Evolutionary conservation across 768 basidiomycete genomes (phyloP).

Genomic region (Psilocybe sp.): DNA sequence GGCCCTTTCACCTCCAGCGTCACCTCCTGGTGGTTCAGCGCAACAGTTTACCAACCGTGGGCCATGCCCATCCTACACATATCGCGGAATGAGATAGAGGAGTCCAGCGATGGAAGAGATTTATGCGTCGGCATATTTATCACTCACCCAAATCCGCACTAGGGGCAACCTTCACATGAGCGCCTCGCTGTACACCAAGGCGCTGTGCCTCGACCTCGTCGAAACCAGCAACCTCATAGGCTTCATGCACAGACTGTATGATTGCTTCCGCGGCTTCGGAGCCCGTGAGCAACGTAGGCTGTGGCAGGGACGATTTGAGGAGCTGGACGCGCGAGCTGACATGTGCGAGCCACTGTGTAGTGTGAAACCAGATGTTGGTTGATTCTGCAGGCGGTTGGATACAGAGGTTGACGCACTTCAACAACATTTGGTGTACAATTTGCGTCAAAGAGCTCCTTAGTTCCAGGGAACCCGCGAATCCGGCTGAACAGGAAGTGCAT

Average conservation of each 20-base stretch:
- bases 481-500: constrained; percentile 48
- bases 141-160: constrained; percentile 8
- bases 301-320: constrained; percentile 22
- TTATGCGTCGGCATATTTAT: no score
- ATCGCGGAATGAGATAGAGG: no score
- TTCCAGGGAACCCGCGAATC: constrained; percentile 33
- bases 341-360: constrained; percentile 52
- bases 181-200: constrained; percentile 36
- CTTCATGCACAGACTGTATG: constrained; percentile 30
- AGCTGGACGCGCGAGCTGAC: constrained; percentile 32
- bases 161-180: constrained; percentile 27
- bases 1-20: no score
- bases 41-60: no score
- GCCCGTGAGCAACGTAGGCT: constrained; percentile 30
- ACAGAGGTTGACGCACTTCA: no score
- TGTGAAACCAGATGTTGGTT: no score
- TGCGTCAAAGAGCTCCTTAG: constrained; percentile 34
- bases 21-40: no score
- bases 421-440: constrained; percentile 14
- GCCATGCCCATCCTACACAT: no score
- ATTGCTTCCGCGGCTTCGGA: constrained; percentile 42
- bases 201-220: constrained; percentile 40
- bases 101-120: no score
- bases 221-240: constrained; percentile 41
- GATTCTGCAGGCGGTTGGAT: no score